phyloP scores from a whole-genome alignment of 352 stramenopile genomes.

The Globisporangium cederbergense region DNA sequence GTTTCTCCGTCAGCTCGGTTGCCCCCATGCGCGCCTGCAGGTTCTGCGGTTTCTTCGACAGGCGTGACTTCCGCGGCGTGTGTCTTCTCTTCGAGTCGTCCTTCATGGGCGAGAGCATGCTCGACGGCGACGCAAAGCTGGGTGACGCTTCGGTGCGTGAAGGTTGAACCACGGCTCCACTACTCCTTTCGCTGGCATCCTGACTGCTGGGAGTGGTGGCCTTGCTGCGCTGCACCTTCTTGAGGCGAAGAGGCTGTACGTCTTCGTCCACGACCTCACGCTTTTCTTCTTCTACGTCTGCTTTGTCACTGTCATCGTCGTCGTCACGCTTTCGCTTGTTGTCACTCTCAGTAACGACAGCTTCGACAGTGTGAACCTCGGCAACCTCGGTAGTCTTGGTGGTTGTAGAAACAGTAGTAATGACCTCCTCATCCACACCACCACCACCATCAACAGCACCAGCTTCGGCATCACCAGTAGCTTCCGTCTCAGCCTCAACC shows the following conservation, averaged over 20 bases:
- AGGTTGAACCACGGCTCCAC: not conserved
- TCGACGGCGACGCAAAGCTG: conserved; percentile 17
- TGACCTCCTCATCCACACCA: not conserved
- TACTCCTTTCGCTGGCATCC: not conserved
- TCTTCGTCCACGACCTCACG: not conserved
- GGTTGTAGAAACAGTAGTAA: not conserved
- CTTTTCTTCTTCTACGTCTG: not conserved
- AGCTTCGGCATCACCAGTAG: not conserved
- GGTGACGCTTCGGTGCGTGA: conserved; percentile 3
- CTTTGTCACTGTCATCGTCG: not conserved
- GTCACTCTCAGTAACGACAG: not conserved
- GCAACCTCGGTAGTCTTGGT: not conserved
- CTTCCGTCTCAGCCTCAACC: no score
- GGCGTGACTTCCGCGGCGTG: conserved; percentile 38
- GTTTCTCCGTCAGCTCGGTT: conserved; percentile 29
- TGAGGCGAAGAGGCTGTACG: conserved; percentile 10
- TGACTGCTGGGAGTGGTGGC: not conserved
- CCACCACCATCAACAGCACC: not conserved
- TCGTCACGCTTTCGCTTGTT: conserved; percentile 16
- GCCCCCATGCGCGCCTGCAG: conserved; percentile 36
- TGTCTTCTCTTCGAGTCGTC: conserved; percentile 40
- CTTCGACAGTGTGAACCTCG: no score
- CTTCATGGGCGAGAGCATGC: conserved; percentile 48
- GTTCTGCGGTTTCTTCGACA: conserved; percentile 38
- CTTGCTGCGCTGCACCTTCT: conserved; percentile 8